Conservation (phyloP, 2,329 filamentous ascomycete species). For the Rutstroemia sp. region DNA sequence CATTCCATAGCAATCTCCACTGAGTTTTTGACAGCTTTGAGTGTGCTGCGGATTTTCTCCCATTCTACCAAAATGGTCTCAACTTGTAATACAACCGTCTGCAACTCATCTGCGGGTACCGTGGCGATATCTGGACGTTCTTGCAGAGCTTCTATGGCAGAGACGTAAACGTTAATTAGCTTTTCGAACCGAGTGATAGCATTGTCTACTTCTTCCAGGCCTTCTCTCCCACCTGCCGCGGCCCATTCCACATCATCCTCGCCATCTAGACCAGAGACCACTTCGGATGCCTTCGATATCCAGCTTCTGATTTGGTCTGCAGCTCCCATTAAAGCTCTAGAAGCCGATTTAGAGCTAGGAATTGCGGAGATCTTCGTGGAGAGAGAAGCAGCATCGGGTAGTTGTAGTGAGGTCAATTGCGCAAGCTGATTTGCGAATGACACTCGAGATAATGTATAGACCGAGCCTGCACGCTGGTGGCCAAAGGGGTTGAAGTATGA, state of each 20-base stretch:
- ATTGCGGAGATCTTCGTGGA: slow-evolving; percentile 80
- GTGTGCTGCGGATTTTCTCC: slow-evolving; percentile 68
- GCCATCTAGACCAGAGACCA: slow-evolving; percentile 80
- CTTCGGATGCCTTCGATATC: slow-evolving; percentile 87
- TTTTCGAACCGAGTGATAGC: slow-evolving; percentile 80
- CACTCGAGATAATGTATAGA: slow-evolving; percentile 85
- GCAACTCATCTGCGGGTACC: slow-evolving; percentile 65
- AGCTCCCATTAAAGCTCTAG: slow-evolving; percentile 74
- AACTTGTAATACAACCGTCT: slow-evolving; percentile 77
- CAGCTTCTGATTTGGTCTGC: slow-evolving; percentile 89
- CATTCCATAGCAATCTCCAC: slow-evolving; percentile 98
- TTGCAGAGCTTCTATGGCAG: slow-evolving; percentile 89
- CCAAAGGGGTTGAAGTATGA: slow-evolving; percentile 60
- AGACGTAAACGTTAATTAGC: slow-evolving; percentile 85
- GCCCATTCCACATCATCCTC: slow-evolving; percentile 99
- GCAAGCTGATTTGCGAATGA: slow-evolving; percentile 92
- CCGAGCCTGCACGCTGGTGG: slow-evolving; percentile 68
- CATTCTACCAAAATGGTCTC: slow-evolving; percentile 79
- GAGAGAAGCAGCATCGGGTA: slow-evolving; percentile 78
- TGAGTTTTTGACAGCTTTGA: slow-evolving; percentile 77
- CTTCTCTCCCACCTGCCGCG: slow-evolving; percentile 75
- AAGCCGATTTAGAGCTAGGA: slow-evolving; percentile 74
- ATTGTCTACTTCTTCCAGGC: slow-evolving; percentile 63
- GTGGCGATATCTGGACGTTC: slow-evolving; percentile 64
- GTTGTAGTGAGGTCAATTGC: slow-evolving; percentile 81